These are phyloP conservation scores for Letharia lupina DNA, from an alignment of 495 filamentous ascomycete genomes.

Conservation along the genomic window DNA sequence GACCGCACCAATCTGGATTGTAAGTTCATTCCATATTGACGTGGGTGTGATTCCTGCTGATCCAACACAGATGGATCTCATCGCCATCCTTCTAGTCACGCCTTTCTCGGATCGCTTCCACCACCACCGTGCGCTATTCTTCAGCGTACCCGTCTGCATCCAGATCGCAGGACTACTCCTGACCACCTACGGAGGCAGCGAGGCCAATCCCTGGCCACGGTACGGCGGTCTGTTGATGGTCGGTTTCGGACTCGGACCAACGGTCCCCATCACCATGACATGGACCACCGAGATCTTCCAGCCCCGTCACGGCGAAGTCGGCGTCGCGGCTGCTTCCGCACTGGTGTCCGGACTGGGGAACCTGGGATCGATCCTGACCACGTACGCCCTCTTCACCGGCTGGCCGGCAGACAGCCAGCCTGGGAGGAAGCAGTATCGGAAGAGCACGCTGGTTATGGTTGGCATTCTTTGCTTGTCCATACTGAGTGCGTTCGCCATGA, in stretches of 20 bases:
- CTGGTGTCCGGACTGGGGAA: constrained; percentile 82
- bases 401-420: constrained; percentile 64
- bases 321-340: constrained; percentile 80
- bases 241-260: constrained; percentile 85
- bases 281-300: constrained; percentile 92
- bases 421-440: constrained; percentile 64
- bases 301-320: constrained; percentile 78
- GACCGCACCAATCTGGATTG: constrained; percentile 86
- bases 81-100: constrained; percentile 77
- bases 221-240: constrained; percentile 86
- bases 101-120: constrained; percentile 85
- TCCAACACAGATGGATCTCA: constrained; percentile 61
- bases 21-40: constrained; percentile 32
- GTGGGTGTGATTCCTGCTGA: constrained; percentile 9
- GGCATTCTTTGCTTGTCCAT: constrained; percentile 77
- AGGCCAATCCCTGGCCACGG: constrained; percentile 65
- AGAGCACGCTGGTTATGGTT: constrained; percentile 81
- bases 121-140: constrained; percentile 74
- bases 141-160: constrained; percentile 60
- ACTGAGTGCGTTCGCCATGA: constrained; percentile 57
- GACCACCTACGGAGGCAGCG: constrained; percentile 62
- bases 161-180: constrained; percentile 78
- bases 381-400: constrained; percentile 80
- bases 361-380: constrained; percentile 74
- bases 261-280: constrained; percentile 86